A percentile compares a stretch with the other conserved stretches of the same genome.
These are phyloP conservation scores for Termitomyces titanicus DNA, from an alignment of 768 basidiomycete genomes.

Conservation along the genomic window DNA sequence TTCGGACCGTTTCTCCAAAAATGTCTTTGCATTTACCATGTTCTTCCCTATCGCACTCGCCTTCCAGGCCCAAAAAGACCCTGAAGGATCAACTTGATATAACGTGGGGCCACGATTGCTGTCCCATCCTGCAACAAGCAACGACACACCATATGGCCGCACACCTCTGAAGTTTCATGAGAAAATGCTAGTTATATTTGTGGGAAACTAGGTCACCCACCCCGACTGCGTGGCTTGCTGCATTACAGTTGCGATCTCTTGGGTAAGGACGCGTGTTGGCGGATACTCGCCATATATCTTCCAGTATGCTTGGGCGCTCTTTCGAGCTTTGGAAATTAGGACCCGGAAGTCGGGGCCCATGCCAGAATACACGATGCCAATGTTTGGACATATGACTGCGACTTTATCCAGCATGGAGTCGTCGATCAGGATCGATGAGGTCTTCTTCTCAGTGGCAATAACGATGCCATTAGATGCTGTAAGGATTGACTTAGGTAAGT, in stretches of 20 bases:
- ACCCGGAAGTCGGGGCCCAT: constrained; percentile 99
- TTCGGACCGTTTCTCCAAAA: constrained; percentile 86
- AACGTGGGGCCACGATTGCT: constrained; percentile 90
- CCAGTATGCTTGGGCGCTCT: constrained; percentile 99
- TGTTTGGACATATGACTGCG: constrained; percentile 95
- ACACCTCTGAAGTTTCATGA: constrained; percentile 71
- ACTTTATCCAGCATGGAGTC: constrained; percentile 98
- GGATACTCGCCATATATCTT: constrained; percentile 99
- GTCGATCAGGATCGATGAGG: constrained; percentile 96
- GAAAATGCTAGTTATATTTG: constrained; percentile 15
- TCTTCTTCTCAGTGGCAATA: constrained; percentile 99
- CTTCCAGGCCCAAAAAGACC: constrained; percentile 99
- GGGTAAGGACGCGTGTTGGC: constrained; percentile 91
- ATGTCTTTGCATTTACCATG: constrained; percentile 99
- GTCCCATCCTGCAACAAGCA: constrained; percentile 98
- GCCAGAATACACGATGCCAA: constrained; percentile 98
- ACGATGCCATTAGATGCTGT: constrained; percentile 98
- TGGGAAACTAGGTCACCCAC: constrained; percentile 47
- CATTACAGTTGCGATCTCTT: constrained; percentile 98
- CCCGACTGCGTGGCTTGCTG: constrained; percentile 99
- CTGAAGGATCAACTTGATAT: constrained; percentile 98
- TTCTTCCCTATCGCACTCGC: constrained; percentile 99
- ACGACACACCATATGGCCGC: constrained; percentile 96
- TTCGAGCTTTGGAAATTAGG: constrained; percentile 89
- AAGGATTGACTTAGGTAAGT: constrained; percentile 9